Evolutionary conservation across 2,329 filamentous ascomycete species (phyloP), one percentile per base, ranked within the genome.

Genomic region (Xylaria sp.): DNA sequence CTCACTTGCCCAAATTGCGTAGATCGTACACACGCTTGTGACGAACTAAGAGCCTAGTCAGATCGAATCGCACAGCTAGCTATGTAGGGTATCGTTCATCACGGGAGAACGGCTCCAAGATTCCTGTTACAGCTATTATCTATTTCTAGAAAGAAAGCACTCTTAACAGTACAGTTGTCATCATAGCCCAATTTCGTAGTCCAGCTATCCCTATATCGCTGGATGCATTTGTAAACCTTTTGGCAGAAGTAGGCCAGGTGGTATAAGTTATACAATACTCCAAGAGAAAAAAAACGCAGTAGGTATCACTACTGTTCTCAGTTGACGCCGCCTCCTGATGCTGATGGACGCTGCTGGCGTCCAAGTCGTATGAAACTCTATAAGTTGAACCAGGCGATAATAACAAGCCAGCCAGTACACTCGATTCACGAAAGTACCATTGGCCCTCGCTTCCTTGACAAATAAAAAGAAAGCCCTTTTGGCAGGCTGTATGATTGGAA

Each of bases 311-410:
- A 66, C 66, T 67, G 48, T 52, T 70, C 69, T 66, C 69, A 69
- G 57, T 66, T 62, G 72, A 74, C 73, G 72, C 72, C 72, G 65
- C 48, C 54, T 71, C 66, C 66, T 52, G 65, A 76, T 75, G 72
- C 73, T 74, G 44, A 48, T 69, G 65, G 65, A 73, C 71, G 69
- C 70, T 60, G 70, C 58, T 56, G 50, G 69, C 61, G 50, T 70
- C 71, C 59, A 57, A 62, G 55, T 73, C 59, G 56, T 71, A 69
- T 69, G 59, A 58, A 65, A 41, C 37, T 66, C 65, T 65, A 70
- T 70, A 39, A 46, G 63, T 57, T 63, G 54, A 63, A 23, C 52
- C 52, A 48, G 55, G 54, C 48, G 54, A 61, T 52, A 51, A 63
- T 57, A 34, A 39, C 44, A 54, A 37, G 37, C 52, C 23, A 56